phyloP scores from a whole-genome alignment of 140 eudicot genomes.

The Stevia rebaudiana region DNA sequence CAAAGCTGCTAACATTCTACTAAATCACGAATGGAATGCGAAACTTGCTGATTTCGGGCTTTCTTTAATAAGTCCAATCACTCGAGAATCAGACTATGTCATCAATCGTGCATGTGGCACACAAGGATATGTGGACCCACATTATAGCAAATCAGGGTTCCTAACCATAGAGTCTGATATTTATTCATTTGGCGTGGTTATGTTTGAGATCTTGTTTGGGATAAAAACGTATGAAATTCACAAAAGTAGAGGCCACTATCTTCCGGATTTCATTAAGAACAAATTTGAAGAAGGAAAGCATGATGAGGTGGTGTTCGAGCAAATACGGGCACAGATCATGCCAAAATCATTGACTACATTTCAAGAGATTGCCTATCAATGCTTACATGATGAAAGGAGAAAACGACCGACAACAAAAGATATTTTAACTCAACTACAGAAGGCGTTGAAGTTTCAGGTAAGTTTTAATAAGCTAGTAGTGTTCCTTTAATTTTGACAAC shows the following conservation, averaged over 20 bases:
- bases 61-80: neutral
- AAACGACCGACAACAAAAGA: neutral
- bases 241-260: neutral
- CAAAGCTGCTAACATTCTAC: neutral
- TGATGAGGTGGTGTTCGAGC: neutral
- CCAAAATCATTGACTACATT: neutral
- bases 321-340: neutral
- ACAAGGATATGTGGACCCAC: neutral
- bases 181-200: neutral
- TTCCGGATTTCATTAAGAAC: neutral
- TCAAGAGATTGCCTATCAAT: neutral
- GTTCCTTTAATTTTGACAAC: no score
- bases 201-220: neutral
- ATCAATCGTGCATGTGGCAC: conserved; percentile 2
- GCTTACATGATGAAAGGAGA: neutral
- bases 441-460: neutral
- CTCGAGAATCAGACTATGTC: neutral
- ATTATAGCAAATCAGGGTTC: neutral
- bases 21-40: neutral
- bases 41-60: conserved; percentile 9
- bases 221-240: neutral
- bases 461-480: neutral
- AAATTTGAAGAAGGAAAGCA: neutral
- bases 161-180: conserved; percentile 5
- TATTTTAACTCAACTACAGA: neutral